Evolutionary conservation across 2,329 filamentous ascomycete species (phyloP).

Genomic region (Fusarium drepaniforme): DNA sequence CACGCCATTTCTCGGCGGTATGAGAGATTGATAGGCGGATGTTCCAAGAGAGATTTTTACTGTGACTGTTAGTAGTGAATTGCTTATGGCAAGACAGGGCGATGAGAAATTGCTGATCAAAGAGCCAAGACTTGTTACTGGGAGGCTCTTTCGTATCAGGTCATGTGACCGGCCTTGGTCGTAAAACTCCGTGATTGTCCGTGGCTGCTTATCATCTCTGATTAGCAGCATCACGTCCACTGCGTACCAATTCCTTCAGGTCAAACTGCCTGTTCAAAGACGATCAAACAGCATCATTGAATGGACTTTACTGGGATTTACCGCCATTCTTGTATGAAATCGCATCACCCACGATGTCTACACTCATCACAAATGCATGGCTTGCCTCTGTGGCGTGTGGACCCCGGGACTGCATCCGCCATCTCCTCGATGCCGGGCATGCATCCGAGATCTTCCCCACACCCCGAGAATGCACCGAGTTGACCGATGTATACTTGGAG

Average conservation of each 20-base stretch:
- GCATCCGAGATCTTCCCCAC: slow-evolving; percentile 9
- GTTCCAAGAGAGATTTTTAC: background rate
- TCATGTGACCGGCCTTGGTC: background rate
- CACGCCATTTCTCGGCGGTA: background rate
- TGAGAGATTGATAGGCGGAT: background rate
- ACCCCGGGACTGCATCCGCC: slow-evolving; percentile 5
- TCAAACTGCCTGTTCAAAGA: background rate
- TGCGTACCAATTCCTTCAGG: background rate
- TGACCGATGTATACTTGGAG: background rate
- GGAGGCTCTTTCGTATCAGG: background rate
- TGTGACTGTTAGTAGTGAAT: background rate
- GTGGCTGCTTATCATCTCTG: background rate
- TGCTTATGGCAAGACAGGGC: too few relatives aligned
- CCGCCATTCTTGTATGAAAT: background rate
- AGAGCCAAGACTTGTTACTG: background rate
- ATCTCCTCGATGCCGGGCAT: background rate
- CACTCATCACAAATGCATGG: background rate
- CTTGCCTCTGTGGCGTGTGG: background rate
- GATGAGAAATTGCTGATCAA: background rate
- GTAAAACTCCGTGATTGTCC: background rate
- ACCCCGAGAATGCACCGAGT: slow-evolving; percentile 16
- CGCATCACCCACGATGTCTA: background rate
- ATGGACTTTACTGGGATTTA: too few relatives aligned
- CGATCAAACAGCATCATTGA: background rate
- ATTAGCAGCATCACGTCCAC: background rate